Base-by-base conservation (phyloP, 2,329 filamentous ascomycete species). In the Epichloe festucae region DNA sequence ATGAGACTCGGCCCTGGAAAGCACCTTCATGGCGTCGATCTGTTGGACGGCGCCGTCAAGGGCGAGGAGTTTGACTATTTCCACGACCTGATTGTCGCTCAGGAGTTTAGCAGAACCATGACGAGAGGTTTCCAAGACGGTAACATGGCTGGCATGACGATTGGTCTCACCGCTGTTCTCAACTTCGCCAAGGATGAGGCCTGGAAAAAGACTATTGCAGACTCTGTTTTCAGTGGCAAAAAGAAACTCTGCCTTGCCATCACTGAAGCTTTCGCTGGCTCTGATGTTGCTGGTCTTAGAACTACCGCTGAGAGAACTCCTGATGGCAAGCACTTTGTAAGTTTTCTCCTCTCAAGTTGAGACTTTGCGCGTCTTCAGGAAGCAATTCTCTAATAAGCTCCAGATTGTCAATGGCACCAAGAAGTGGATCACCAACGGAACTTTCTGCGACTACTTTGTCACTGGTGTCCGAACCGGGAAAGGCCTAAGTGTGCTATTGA, bases 241-340 rank as follows among this genome's bases (percentile, higher is more conserved):
- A 93, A 93, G 79, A 90, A 90, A 75, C 88, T 93, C 64, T 91
- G 85, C 63, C 73, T 95, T 3, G 88, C 88, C 50, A 89, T 94
- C 62, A 93, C 88, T 1, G 89, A 95, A 68, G 88, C 89, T 0
- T 93, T 94, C 67, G 88, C 88, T 15, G 88, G 88, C 17, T 70
- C 67, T 39, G 89, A 94, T 65, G 88, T 94, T 4, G 86, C 88
- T 14, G 82, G 85, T 15, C 73, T 94, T 39, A 76, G 85, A 55
- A 93, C 88, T 0, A 93, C 87, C 0, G 87, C 87, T 1, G 76
- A 76, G 58, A 88, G 89, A 72, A 88, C 84, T 0, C 69, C 81
- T 1, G 85, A 89, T 62, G 86, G 86, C 46, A 82, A 84, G 64
- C 76, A 83, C 67, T 90, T 87, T 65, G 68, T 76, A 77, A 57